Conservation (phyloP, 805 yeast genomes). For the Wickerhamomyces chaumierensis region DNA sequence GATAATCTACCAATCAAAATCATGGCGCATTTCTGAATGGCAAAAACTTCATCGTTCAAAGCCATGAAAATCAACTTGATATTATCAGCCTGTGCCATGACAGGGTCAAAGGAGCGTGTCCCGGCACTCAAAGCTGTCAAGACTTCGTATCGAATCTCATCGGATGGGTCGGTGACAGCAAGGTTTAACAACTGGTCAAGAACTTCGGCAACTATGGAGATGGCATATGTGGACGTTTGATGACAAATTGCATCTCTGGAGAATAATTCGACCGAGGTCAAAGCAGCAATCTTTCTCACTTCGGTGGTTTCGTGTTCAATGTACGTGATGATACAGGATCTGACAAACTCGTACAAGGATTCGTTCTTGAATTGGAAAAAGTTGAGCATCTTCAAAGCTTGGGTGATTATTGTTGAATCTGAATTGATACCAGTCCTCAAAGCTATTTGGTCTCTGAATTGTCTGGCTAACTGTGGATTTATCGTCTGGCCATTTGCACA, state of each 20-base stretch:
- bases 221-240: conserved; percentile 71
- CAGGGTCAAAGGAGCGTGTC: conserved; percentile 75
- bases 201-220: conserved; percentile 76
- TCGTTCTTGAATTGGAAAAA: conserved; percentile 65
- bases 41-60: conserved; percentile 81
- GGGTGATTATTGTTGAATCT: conserved; percentile 48
- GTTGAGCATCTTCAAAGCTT: conserved; percentile 69
- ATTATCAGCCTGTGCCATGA: conserved; percentile 87
- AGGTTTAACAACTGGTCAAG: conserved; percentile 69
- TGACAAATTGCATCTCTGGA: conserved; percentile 72
- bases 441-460: conserved; percentile 65
- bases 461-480: conserved; percentile 57
- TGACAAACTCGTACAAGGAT: conserved; percentile 77
- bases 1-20: conserved; percentile 76
- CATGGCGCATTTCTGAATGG: conserved; percentile 69
- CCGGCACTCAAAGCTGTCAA: conserved; percentile 38
- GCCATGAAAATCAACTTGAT: conserved; percentile 79
- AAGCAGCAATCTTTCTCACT: conserved; percentile 75
- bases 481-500: conserved; percentile 27
- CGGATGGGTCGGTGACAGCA: conserved; percentile 79
- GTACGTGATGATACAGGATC: conserved; percentile 74
- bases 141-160: conserved; percentile 78
- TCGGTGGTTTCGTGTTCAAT: conserved; percentile 70
- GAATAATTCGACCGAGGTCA: conserved; percentile 71
- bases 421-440: conserved; percentile 50